These are phyloP conservation scores for Hypoxylon sp. DNA, from an alignment of 2,329 filamentous ascomycete species.

Conservation along the genomic window DNA sequence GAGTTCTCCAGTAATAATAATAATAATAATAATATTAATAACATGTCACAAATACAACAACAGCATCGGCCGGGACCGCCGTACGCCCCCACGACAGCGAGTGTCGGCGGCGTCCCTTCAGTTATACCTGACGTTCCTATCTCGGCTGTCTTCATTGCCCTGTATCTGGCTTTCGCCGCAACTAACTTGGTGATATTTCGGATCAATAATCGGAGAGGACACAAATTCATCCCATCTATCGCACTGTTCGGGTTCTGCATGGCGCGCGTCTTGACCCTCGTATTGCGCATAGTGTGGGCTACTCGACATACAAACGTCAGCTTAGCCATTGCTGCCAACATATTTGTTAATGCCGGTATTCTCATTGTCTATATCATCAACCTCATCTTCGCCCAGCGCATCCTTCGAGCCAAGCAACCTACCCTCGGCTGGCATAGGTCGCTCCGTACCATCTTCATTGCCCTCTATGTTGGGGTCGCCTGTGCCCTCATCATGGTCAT, in stretches of 20 bases:
- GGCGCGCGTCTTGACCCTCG: conserved; percentile 55
- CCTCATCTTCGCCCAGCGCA: conserved; percentile 58
- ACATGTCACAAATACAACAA: conserved; percentile 44
- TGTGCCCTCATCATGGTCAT: conserved; percentile 55
- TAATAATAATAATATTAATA: not conserved
- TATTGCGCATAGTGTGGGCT: conserved; percentile 58
- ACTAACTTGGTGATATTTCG: conserved; percentile 71
- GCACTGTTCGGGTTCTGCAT: conserved; percentile 58
- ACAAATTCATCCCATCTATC: conserved; percentile 59
- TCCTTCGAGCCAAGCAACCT: conserved; percentile 58
- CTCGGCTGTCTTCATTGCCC: conserved; percentile 71
- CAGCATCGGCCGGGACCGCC: conserved; percentile 54
- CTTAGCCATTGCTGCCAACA: conserved; percentile 55
- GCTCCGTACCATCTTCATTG: conserved; percentile 50
- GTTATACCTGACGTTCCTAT: conserved; percentile 74
- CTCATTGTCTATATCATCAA: conserved; percentile 57
- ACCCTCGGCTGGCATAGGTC: conserved; percentile 55
- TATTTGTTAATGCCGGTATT: conserved; percentile 58
- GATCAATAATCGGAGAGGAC: conserved; percentile 54
- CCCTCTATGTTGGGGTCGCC: conserved; percentile 51
- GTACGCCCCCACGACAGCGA: conserved; percentile 62
- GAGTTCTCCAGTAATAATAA: not conserved
- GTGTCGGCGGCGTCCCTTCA: conserved; percentile 71
- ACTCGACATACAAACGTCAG: conserved; percentile 49
- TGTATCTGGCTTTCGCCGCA: conserved; percentile 69